Evolutionary conservation across 2,329 filamentous ascomycete species (phyloP).

Genomic region (Fusarium decemcellulare): DNA sequence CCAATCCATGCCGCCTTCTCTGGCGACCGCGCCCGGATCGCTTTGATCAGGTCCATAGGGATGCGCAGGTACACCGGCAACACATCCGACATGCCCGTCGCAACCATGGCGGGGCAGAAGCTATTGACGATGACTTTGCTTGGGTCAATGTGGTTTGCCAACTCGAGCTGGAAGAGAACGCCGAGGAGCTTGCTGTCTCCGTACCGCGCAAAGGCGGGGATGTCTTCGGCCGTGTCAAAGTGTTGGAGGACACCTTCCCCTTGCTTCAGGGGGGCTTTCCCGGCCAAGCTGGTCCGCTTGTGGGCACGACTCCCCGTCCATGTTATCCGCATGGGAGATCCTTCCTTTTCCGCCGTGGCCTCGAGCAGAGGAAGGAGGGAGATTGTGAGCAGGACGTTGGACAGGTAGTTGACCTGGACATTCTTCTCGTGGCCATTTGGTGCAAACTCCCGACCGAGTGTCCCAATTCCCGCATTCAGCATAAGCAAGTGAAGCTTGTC

Average conservation of each 20-base stretch:
- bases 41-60: slow-evolving; percentile 10
- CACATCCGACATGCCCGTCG: slow-evolving; percentile 22
- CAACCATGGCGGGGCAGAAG: slow-evolving; percentile 16
- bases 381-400: slow-evolving; percentile 43
- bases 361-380: slow-evolving; percentile 40
- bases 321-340: slow-evolving; percentile 20
- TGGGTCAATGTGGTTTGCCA: slow-evolving; percentile 11
- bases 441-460: neutral
- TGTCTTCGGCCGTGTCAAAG: neutral
- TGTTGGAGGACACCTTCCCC: slow-evolving; percentile 2
- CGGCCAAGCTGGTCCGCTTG: slow-evolving; percentile 7
- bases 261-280: neutral
- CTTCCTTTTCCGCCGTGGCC: slow-evolving; percentile 15
- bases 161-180: slow-evolving; percentile 34
- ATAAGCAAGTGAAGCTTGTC: slow-evolving; percentile 24
- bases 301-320: slow-evolving; percentile 39
- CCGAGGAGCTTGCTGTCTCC: slow-evolving; percentile 21
- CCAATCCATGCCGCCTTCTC: slow-evolving; percentile 28
- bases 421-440: slow-evolving; percentile 43
- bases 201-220: slow-evolving; percentile 8
- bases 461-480: slow-evolving; percentile 36
- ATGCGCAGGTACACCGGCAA: slow-evolving; percentile 32
- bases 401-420: slow-evolving; percentile 48
- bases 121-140: neutral
- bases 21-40: slow-evolving; percentile 12